A percentile compares a stretch with the other conserved stretches of the same genome.
These are phyloP conservation scores for Psilocybe cubensis DNA, from an alignment of 768 basidiomycete genomes.

Conservation along the genomic window DNA sequence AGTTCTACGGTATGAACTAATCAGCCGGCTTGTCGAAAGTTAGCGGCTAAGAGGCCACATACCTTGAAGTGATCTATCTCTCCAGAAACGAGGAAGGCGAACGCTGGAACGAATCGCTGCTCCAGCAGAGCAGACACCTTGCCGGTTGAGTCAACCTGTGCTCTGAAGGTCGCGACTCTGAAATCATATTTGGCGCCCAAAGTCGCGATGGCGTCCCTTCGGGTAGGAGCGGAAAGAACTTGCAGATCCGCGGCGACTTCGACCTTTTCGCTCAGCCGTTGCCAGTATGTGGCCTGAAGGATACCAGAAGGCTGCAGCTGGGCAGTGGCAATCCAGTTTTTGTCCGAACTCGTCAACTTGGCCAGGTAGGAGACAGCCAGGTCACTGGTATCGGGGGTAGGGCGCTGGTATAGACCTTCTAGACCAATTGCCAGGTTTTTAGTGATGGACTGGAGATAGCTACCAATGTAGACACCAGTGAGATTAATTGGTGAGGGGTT, in stretches of 20 bases:
- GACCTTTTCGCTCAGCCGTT: slow-evolving; percentile 92
- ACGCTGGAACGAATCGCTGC: slow-evolving; percentile 94
- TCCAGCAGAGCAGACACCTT: slow-evolving; percentile 96
- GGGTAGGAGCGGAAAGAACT: slow-evolving; percentile 74
- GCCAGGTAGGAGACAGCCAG: slow-evolving; percentile 76
- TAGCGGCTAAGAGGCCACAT: slow-evolving; percentile 15
- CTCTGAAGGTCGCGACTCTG: slow-evolving; percentile 90
- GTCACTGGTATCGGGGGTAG: slow-evolving; percentile 72
- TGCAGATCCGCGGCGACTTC: slow-evolving; percentile 97
- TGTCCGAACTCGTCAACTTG: slow-evolving; percentile 73
- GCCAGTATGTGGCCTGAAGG: slow-evolving; percentile 94
- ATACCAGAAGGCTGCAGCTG: slow-evolving; percentile 84
- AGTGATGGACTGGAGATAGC: slow-evolving; percentile 90
- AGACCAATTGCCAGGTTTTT: slow-evolving; percentile 88
- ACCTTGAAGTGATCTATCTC: slow-evolving; percentile 99
- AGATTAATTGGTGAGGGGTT: slow-evolving; percentile 89
- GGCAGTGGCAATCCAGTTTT: slow-evolving; percentile 92
- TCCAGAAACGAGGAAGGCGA: slow-evolving; percentile 92
- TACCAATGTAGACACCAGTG: slow-evolving; percentile 91
- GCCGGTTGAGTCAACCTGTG: slow-evolving; percentile 92
- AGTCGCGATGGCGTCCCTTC: slow-evolving; percentile 91
- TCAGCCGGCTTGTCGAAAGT: slow-evolving; percentile 2
- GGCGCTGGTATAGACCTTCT: slow-evolving; percentile 84
- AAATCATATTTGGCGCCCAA: slow-evolving; percentile 97
- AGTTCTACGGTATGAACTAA: slow-evolving; percentile 56